Conservation (phyloP, 2,329 filamentous ascomycete species). For the Colletotrichum camelliae region DNA sequence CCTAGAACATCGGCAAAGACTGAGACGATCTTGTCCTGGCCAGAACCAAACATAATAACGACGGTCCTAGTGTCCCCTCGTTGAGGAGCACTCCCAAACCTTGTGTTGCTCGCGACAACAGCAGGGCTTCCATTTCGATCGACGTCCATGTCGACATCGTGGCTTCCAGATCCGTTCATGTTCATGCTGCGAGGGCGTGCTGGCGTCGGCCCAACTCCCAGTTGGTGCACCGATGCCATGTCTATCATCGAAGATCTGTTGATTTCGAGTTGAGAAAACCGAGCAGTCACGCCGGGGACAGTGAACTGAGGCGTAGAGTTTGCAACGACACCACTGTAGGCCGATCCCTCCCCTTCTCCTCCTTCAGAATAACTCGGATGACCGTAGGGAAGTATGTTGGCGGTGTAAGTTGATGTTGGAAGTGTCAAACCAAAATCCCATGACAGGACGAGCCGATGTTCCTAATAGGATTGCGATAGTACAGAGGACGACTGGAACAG, state of each 20-base stretch:
- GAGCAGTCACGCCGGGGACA: conserved; percentile 6
- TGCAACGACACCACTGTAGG: not conserved
- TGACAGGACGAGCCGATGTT: conserved; percentile 11
- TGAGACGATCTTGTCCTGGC: conserved; percentile 76
- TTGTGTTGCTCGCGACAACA: conserved; percentile 38
- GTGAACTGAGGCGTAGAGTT: not conserved
- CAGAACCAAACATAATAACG: conserved; percentile 72
- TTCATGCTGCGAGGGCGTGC: conserved; percentile 30
- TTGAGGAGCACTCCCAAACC: conserved; percentile 51
- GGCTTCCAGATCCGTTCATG: conserved; percentile 27
- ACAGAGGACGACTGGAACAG: not conserved
- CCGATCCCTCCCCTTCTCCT: conserved; percentile 20
- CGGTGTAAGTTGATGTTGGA: conserved; percentile 1
- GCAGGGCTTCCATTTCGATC: conserved; percentile 40
- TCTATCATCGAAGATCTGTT: not conserved
- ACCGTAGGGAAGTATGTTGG: conserved; percentile 13
- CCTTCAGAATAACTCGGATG: conserved; percentile 1
- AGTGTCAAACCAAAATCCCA: conserved; percentile 11
- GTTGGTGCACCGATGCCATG: conserved; percentile 46
- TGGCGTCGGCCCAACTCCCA: conserved; percentile 38
- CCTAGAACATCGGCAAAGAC: conserved; percentile 81
- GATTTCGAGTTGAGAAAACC: conserved; percentile 15
- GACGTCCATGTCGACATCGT: conserved; percentile 34
- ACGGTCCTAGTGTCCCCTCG: conserved; percentile 64
- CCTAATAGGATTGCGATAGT: conserved; percentile 2